Percentiles rank a stretch among this genome's conserved stretches.
These are phyloP conservation scores for Lipomyces yamanashiensis DNA, from an alignment of 805 yeast species.

Conservation along the genomic window DNA sequence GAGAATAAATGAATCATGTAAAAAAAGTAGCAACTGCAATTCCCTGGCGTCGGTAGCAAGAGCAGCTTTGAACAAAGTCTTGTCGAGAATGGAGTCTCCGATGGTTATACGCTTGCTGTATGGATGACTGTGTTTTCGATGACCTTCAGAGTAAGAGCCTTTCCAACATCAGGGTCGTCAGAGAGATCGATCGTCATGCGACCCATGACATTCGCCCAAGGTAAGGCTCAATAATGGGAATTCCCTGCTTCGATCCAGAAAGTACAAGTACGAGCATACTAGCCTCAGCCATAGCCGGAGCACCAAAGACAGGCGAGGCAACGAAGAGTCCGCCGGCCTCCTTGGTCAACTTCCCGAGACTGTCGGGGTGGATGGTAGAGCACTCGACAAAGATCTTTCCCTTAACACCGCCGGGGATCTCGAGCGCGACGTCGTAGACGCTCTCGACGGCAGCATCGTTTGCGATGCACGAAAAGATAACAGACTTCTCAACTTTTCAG, in stretches of 20 bases:
- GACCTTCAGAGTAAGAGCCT: slow-evolving; percentile 39
- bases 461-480: slow-evolving; percentile 35
- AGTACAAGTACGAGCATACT: slow-evolving; percentile 40
- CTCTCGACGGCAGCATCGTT: slow-evolving; percentile 33
- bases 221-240: slow-evolving; percentile 38
- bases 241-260: slow-evolving; percentile 38
- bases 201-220: slow-evolving; percentile 42
- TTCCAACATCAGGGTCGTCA: slow-evolving; percentile 39
- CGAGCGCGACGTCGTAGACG: slow-evolving; percentile 29
- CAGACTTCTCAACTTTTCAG: slow-evolving; percentile 34
- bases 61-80: slow-evolving; percentile 39
- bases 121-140: slow-evolving; percentile 41
- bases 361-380: slow-evolving; percentile 42
- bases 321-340: slow-evolving; percentile 38
- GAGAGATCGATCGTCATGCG: slow-evolving; percentile 37
- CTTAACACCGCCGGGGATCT: slow-evolving; percentile 27
- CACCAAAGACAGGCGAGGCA: slow-evolving; percentile 43
- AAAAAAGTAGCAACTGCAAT: not conserved
- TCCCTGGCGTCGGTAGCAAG: slow-evolving; percentile 39
- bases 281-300: slow-evolving; percentile 40
- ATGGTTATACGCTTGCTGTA: slow-evolving; percentile 34
- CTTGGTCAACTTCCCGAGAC: slow-evolving; percentile 18
- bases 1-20: not conserved
- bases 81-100: slow-evolving; percentile 38
- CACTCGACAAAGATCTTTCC: slow-evolving; percentile 41